Percentiles rank a stretch among this genome's conserved stretches.
These are phyloP conservation scores for Macrolepiota dolichaula DNA, from an alignment of 768 basidiomycete genomes.

Conservation along the genomic window DNA sequence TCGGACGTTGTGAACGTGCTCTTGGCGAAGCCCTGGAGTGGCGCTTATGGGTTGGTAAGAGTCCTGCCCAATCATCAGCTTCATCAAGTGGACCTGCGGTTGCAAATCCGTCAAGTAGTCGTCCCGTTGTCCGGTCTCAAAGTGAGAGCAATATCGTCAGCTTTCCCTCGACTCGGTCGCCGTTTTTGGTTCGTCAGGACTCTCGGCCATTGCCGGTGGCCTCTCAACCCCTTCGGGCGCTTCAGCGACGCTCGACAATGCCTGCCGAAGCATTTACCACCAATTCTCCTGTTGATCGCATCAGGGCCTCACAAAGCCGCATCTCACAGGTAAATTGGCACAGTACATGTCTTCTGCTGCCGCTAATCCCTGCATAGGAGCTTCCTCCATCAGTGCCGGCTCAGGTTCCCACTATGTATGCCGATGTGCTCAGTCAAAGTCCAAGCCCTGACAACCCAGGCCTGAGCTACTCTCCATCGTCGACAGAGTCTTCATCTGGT, in stretches of 20 bases:
- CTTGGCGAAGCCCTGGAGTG: conserved; percentile 84
- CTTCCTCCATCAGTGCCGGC: not conserved
- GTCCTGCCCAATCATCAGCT: conserved; percentile 23
- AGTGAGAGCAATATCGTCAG: conserved; percentile 41
- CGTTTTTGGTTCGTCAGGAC: conserved; percentile 22
- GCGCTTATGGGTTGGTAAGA: conserved; percentile 92
- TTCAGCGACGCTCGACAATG: conserved; percentile 30
- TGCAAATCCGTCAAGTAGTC: conserved; percentile 18
- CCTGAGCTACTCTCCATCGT: conserved; percentile 57
- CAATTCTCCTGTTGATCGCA: not conserved
- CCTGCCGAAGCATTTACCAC: conserved; percentile 2
- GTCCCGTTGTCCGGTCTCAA: conserved; percentile 44
- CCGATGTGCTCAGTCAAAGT: conserved; percentile 18
- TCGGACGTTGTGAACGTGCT: conserved; percentile 84
- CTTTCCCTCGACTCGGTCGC: conserved; percentile 14
- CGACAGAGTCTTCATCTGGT: conserved; percentile 52
- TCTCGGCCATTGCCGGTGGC: not conserved
- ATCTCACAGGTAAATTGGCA: conserved; percentile 5
- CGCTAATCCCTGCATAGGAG: conserved; percentile 11
- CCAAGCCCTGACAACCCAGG: conserved; percentile 54
- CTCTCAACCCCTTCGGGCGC: conserved; percentile 13
- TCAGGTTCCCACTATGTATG: not conserved
- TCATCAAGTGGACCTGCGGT: conserved; percentile 19
- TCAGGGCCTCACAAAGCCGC: not conserved
- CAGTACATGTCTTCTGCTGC: not conserved